These are phyloP conservation scores for Exophiala xenobiotica DNA, from an alignment of 2,329 filamentous ascomycete genomes.

Conservation along the genomic window DNA sequence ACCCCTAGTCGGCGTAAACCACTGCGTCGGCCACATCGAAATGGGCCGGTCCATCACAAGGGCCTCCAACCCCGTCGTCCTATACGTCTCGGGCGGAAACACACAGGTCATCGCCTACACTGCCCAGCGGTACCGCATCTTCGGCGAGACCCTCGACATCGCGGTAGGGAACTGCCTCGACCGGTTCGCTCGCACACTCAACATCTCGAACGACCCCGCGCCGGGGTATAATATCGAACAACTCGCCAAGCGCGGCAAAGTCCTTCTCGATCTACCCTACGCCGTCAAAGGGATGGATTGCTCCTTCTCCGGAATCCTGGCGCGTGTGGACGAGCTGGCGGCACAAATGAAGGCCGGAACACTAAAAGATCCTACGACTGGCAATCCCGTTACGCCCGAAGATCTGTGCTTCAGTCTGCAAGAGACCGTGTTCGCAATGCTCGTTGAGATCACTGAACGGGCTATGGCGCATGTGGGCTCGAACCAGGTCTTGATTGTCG, in stretches of 20 bases:
- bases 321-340: constrained; percentile 76
- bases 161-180: constrained; percentile 97
- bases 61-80: constrained; percentile 84
- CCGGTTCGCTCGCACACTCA: constrained; percentile 85
- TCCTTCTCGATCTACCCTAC: constrained; percentile 83
- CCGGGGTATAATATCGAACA: constrained; percentile 98
- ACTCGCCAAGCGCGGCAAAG: constrained; percentile 69
- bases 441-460: constrained; percentile 96
- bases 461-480: constrained; percentile 98
- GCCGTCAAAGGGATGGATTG: constrained; percentile 99
- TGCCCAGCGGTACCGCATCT: constrained; percentile 91
- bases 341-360: constrained; percentile 56
- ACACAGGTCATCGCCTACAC: constrained; percentile 98
- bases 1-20: constrained; percentile 91
- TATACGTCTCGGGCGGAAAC: constrained; percentile 95
- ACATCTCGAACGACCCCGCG: constrained; percentile 92
- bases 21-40: constrained; percentile 98
- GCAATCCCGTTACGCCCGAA: constrained; percentile 64
- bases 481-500: constrained; percentile 87
- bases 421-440: constrained; percentile 93
- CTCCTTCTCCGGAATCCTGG: constrained; percentile 89
- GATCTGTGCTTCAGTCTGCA: constrained; percentile 94
- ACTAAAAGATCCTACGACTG: constrained; percentile 50
- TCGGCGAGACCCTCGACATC: constrained; percentile 95
- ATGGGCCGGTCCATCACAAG: constrained; percentile 95